Base-by-base conservation (phyloP, 2,329 filamentous ascomycete species). In the Fusarium miscanthi region DNA sequence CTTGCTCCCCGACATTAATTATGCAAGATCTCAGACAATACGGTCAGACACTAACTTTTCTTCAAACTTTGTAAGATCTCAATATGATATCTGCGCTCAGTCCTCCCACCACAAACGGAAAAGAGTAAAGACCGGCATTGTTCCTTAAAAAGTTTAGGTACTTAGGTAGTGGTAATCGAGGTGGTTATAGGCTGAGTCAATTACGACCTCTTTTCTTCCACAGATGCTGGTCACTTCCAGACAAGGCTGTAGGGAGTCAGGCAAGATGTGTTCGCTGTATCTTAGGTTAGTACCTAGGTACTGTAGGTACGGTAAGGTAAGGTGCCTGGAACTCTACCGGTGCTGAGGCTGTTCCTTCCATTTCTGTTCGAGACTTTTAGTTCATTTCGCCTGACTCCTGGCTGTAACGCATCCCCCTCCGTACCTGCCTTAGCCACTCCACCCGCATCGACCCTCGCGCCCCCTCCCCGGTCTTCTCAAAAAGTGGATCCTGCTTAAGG, bases 341-440 rank as follows among this genome's bases (percentile, higher is more conserved):
- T 41, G 45, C 30, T 37, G 51, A 57, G 23, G 43, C 42, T 35
- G 41, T 70, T 49, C 60, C 53, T 73, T 73, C 70, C 70, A 71
- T 63, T 73, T 71, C 58, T 73, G 70, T 74, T 72, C 66, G 56
- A 70, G 35, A 72, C 58, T 67, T 51, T 33, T 60, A 37, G 64
- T 64, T 66, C 75, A 76, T 76, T 63, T 76, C 74, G 74, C 66
- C 54, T 76, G 72, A 52, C 53, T 64, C 61, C 64, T 63, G 59
- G 63, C 65, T 59, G 49, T 71, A 45, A 41, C 60, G 43, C 46
- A 59, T 33, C 61, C 61, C 63, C 70, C 48, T 73, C 65, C 37
- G 69, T 75, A 73, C 74, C 74, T 76, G 72, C 74, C 74, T 76
- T 76, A 76, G 74, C 65, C 66, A 51, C 41, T 54, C 60, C 66